Evolutionary conservation across 768 basidiomycete species (phyloP).

Genomic region (Tricholoma sp.): DNA sequence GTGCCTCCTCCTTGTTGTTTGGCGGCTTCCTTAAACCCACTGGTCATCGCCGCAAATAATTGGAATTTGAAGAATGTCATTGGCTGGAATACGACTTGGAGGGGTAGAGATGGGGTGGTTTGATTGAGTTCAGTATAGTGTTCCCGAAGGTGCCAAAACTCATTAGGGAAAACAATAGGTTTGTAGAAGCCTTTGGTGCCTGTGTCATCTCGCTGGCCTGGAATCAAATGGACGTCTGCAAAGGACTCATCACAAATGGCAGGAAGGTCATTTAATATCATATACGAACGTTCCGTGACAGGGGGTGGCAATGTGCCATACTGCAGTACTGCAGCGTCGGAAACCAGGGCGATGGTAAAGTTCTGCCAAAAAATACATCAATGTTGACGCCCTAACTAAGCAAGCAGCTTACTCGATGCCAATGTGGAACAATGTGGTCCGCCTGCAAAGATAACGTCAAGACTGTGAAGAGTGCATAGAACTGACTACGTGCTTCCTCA

Average conservation of each 20-base stretch:
- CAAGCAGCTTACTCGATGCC: constrained; percentile 56
- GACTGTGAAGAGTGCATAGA: background rate
- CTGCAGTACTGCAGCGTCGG: constrained; percentile 56
- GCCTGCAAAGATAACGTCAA: constrained; percentile 21
- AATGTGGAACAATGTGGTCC: constrained; percentile 75
- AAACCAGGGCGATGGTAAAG: constrained; percentile 80
- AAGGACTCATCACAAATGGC: constrained; percentile 9
- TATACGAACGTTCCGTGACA: constrained; percentile 53
- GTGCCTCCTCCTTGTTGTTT: constrained; percentile 62
- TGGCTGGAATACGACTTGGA: constrained; percentile 80
- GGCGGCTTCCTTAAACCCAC: constrained; percentile 83
- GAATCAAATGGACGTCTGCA: constrained; percentile 61
- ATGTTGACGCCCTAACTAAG: background rate
- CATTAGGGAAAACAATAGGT: constrained; percentile 89
- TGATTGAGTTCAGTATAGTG: constrained; percentile 81
- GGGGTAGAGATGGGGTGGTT: constrained; percentile 73
- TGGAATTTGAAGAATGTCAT: constrained; percentile 88
- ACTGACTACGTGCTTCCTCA: constrained; percentile 41
- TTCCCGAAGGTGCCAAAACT: constrained; percentile 88
- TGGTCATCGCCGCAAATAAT: constrained; percentile 77
- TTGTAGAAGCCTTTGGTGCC: constrained; percentile 71
- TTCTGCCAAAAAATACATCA: constrained; percentile 47
- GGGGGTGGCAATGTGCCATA: constrained; percentile 54
- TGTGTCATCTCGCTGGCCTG: constrained; percentile 54
- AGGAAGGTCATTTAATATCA: background rate